These are phyloP conservation scores for Cornus kousa DNA, from an alignment of 148 eudicot genomes.

Conservation along the genomic window DNA sequence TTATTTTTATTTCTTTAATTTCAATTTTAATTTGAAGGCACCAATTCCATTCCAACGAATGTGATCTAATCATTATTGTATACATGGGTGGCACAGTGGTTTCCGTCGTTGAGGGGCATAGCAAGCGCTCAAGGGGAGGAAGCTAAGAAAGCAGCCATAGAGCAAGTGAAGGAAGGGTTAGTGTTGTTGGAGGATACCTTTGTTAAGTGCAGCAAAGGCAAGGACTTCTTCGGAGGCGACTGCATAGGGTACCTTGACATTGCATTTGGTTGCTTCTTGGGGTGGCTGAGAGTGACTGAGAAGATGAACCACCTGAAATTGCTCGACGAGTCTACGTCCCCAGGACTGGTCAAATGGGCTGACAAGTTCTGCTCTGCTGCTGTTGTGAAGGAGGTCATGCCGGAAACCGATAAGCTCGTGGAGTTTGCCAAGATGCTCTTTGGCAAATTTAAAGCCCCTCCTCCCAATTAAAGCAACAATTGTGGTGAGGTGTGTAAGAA, in stretches of 20 bases:
- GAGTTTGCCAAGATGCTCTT: slow-evolving; percentile 36
- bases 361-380: slow-evolving; percentile 28
- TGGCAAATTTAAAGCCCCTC: slow-evolving; percentile 22
- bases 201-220: slow-evolving; percentile 42
- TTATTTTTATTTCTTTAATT: too few species aligned
- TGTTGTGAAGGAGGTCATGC: slow-evolving; percentile 50
- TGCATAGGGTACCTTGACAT: slow-evolving; percentile 49
- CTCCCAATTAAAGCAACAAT: neutral
- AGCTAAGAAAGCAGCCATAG: slow-evolving; percentile 28
- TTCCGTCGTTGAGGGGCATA: slow-evolving; percentile 22
- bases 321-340: slow-evolving; percentile 30
- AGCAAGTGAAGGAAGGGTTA: slow-evolving; percentile 29
- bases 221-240: slow-evolving; percentile 45
- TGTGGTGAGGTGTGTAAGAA: too few species aligned
- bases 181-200: slow-evolving; percentile 38
- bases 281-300: slow-evolving; percentile 37
- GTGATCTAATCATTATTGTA: neutral
- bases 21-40: too few species aligned
- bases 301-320: slow-evolving; percentile 15
- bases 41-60: too few species aligned
- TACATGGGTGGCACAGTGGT: slow-evolving; percentile 31
- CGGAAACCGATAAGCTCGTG: slow-evolving; percentile 35
- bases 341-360: slow-evolving; percentile 37
- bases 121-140: slow-evolving; percentile 21
- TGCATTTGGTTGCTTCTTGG: slow-evolving; percentile 40